Conservation (phyloP, 108 stramenopile genomes). For the Cyclostephanos invisitatus region DNA sequence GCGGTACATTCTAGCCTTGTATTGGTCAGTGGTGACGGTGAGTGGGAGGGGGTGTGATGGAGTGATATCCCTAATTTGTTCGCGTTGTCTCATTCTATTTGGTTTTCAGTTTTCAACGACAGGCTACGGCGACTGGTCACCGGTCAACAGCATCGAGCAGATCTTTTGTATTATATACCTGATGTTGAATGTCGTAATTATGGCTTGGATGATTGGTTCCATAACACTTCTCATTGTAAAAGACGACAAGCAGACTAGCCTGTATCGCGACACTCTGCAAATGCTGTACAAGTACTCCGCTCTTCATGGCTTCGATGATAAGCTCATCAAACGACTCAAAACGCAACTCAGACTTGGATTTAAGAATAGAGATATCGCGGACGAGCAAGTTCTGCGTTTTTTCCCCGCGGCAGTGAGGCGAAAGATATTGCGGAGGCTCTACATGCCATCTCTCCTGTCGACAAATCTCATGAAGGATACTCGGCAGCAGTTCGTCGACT, state of each 20-base stretch:
- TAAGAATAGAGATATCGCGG: constrained; percentile 52
- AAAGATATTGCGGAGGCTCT: constrained; percentile 50
- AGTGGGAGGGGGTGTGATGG: not conserved
- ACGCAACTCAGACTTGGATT: constrained; percentile 47
- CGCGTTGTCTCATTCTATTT: not conserved
- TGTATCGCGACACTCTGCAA: constrained; percentile 53
- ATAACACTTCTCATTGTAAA: constrained; percentile 57
- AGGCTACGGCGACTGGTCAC: constrained; percentile 62
- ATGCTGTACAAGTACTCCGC: constrained; percentile 31
- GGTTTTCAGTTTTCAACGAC: constrained; percentile 41
- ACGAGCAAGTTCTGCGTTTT: constrained; percentile 50
- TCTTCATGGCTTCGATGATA: constrained; percentile 50
- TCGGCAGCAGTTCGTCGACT: constrained; percentile 59
- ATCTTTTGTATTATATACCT: constrained; percentile 47
- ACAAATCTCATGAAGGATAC: constrained; percentile 50
- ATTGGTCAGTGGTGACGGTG: constrained; percentile 58
- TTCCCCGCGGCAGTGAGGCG: constrained; percentile 57
- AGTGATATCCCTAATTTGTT: not conserved
- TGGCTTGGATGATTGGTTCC: constrained; percentile 52
- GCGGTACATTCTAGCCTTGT: constrained; percentile 48
- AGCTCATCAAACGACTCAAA: constrained; percentile 31
- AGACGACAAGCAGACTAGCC: constrained; percentile 50
- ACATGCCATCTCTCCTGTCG: constrained; percentile 33
- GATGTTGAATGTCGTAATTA: constrained; percentile 50
- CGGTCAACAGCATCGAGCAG: constrained; percentile 53